Conservation (phyloP, 1,284 basidiomycete species). For the Dichomitus squalens region DNA sequence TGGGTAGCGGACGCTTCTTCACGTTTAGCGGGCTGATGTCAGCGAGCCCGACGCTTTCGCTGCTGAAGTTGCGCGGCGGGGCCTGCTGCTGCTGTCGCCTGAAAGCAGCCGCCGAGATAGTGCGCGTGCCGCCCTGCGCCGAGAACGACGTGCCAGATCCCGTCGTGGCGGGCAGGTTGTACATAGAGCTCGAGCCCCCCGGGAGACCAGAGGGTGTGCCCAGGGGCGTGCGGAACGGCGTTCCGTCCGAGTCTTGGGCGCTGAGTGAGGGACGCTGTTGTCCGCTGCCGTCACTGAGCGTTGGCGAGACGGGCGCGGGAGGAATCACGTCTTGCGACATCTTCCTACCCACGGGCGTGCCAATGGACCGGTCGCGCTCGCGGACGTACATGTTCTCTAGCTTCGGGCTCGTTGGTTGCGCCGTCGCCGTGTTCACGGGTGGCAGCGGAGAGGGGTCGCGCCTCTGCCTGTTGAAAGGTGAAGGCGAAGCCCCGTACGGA, state of each 20-base stretch:
- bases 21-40: slow-evolving; percentile 52
- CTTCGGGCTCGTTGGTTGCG: slow-evolving; percentile 17
- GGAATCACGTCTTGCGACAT: background rate
- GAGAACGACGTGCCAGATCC: slow-evolving; percentile 40
- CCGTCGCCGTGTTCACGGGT: slow-evolving; percentile 7
- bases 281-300: slow-evolving; percentile 19
- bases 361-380: slow-evolving; percentile 22
- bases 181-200: slow-evolving; percentile 20
- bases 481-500: slow-evolving; percentile 22
- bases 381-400: slow-evolving; percentile 25
- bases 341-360: slow-evolving; percentile 9
- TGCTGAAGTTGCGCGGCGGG: slow-evolving; percentile 33
- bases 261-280: slow-evolving; percentile 10
- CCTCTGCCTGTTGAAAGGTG: background rate
- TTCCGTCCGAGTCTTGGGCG: slow-evolving; percentile 34
- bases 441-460: slow-evolving; percentile 21
- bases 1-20: slow-evolving; percentile 48
- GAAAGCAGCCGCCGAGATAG: slow-evolving; percentile 77
- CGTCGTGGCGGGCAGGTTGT: slow-evolving; percentile 29
- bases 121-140: slow-evolving; percentile 42
- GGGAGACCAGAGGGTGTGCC: slow-evolving; percentile 34
- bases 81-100: slow-evolving; percentile 45
- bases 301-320: slow-evolving; percentile 11
- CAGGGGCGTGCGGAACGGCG: slow-evolving; percentile 41
- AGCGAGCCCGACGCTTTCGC: slow-evolving; percentile 24